Evolutionary conservation across 345 rosid species (phyloP), one percentile per base, ranked within the genome.

Genomic region (Moringa oleifera): DNA sequence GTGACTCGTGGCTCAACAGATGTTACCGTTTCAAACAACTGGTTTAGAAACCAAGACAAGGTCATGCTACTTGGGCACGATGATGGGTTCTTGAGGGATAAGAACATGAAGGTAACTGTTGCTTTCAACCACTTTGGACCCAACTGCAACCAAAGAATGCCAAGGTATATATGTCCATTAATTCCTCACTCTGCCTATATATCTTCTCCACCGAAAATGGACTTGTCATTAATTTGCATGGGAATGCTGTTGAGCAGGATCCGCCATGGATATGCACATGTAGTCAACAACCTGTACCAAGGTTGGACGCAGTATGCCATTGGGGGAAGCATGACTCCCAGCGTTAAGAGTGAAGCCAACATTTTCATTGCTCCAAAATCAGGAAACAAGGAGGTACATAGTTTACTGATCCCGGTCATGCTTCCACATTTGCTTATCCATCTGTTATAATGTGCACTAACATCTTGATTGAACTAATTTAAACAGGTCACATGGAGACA

Each of bases 51-150:
- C 67, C 96, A 87, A 18, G 90, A 89, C 74, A 89, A 91, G 77
- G 96, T 89, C 50, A 87, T 89, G 96, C 90, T 89, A 51, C 85
- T 87, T 0, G 88, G 92, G 5, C 91, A 91, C 25, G 90, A 87
- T 55, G 92, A 89, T 55, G 91, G 85, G 6, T 80, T 64, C 67
- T 13, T 61, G 13, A 71, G 83, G 36, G 90, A 89, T 68, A 77
- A 61, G 71, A 73, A 77, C 59, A 87, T 85, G 92, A 89, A 76
- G 71, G 92, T 70, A 18, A 89, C 89, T 7, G 79, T 89, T 47
- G 76, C 74, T 16, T 81, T 81, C 75, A 92, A 82, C 69, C 93
- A 85, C 72, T 89, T 92, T 33, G 91, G 95, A 37, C 97, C 93
- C 18, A 80, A 89, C 20, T 89, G 97, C 74, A 87, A 92, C 77